These are phyloP conservation scores for Phytophthora ohioensis DNA, from an alignment of 352 stramenopile genomes.

Conservation along the genomic window DNA sequence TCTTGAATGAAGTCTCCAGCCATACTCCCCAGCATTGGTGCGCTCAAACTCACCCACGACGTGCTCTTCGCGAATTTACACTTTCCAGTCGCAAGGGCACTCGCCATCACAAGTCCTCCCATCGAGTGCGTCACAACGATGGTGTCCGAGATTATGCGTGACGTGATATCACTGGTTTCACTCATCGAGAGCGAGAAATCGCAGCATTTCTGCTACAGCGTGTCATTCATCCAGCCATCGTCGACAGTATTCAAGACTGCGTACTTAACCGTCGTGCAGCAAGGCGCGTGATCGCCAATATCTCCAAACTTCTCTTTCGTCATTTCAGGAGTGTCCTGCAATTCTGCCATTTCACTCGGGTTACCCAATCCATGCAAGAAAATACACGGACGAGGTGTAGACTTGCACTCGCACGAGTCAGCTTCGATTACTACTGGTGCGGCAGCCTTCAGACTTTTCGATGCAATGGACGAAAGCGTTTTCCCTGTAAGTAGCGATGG, in stretches of 20 bases:
- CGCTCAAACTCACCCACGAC: conserved; percentile 25
- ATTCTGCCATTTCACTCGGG: conserved; percentile 8
- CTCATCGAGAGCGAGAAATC: conserved; percentile 25
- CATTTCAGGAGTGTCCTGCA: conserved; percentile 18
- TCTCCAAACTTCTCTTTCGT: conserved; percentile 18
- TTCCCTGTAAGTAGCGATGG: conserved; percentile 12
- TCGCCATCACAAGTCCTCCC: conserved; percentile 27
- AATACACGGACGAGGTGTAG: conserved; percentile 27
- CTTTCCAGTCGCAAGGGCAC: conserved; percentile 18
- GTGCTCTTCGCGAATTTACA: conserved; percentile 25
- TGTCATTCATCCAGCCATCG: conserved; percentile 16
- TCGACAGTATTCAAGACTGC: conserved; percentile 21
- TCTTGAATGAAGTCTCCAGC: conserved; percentile 20
- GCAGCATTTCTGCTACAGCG: conserved; percentile 30
- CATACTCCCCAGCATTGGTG: conserved; percentile 36
- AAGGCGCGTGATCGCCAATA: conserved; percentile 24
- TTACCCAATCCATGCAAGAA: conserved; percentile 32
- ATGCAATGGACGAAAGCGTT: background rate
- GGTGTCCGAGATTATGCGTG: conserved; percentile 17
- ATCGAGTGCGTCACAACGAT: conserved; percentile 39
- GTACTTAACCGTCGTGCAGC: conserved; percentile 28
- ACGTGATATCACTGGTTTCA: background rate
- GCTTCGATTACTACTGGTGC: background rate
- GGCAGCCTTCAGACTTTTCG: background rate
- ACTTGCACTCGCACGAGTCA: conserved; percentile 10